These are phyloP conservation scores for Phaeosphaeria sp. DNA, from an alignment of 2,329 filamentous ascomycete species.

Conservation along the genomic window DNA sequence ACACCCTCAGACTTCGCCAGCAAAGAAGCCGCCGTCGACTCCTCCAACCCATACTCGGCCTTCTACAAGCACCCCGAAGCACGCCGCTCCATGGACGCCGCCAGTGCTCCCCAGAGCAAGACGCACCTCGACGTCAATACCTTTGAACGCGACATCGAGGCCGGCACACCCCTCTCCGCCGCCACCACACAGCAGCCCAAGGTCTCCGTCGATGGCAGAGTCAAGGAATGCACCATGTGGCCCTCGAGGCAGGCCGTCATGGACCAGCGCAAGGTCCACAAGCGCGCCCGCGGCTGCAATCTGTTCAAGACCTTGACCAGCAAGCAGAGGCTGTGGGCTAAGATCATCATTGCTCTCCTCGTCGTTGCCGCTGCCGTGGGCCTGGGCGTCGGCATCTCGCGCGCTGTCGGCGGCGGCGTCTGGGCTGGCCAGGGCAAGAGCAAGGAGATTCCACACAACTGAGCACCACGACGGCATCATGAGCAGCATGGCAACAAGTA, in stretches of 20 bases:
- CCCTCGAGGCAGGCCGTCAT: constrained; percentile 56
- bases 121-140: constrained; percentile 38
- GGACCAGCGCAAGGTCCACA: constrained; percentile 49
- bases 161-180: constrained; percentile 41
- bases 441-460: constrained; percentile 41
- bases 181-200: constrained; percentile 51
- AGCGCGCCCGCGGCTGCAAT: constrained; percentile 48
- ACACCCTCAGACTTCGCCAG: constrained; percentile 40
- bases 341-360: constrained; percentile 54
- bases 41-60: constrained; percentile 52
- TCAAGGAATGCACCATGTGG: constrained; percentile 61
- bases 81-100: constrained; percentile 48
- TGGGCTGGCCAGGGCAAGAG: constrained; percentile 50
- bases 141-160: constrained; percentile 51
- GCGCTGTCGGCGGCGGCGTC: constrained; percentile 57
- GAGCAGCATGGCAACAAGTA: constrained; percentile 16
- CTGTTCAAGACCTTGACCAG: constrained; percentile 51
- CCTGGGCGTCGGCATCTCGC: constrained; percentile 57
- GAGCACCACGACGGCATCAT: constrained; percentile 8
- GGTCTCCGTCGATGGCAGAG: constrained; percentile 49
- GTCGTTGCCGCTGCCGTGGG: constrained; percentile 55
- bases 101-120: constrained; percentile 34
- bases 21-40: constrained; percentile 40
- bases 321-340: constrained; percentile 53
- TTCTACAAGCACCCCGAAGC: constrained; percentile 57